Conservation (phyloP, 1,284 basidiomycete species). For the Grifola frondosa region DNA sequence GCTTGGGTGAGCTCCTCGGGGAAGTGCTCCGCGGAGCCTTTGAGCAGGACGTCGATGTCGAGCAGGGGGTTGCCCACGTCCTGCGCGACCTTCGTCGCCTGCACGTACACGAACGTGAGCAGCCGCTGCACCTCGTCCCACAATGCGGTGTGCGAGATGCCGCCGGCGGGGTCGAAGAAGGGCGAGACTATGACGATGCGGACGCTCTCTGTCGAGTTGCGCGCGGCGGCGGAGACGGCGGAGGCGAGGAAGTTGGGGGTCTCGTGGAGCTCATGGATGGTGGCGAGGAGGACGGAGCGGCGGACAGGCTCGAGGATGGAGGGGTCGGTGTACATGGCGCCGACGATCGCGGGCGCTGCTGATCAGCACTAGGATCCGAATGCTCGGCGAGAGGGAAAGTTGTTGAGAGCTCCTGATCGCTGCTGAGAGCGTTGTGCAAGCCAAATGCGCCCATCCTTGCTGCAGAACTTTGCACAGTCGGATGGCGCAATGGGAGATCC, state of each 20-base stretch:
- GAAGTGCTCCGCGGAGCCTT: conserved; percentile 44
- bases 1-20: conserved; percentile 34
- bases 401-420: too few relatives aligned
- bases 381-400: too few relatives aligned
- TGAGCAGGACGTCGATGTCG: conserved; percentile 67
- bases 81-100: conserved; percentile 69
- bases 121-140: conserved; percentile 67
- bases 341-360: neutral
- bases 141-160: conserved; percentile 46
- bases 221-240: conserved; percentile 49
- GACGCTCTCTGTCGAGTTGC: conserved; percentile 48
- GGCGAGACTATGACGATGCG: conserved; percentile 62
- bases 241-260: conserved; percentile 53
- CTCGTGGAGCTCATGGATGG: conserved; percentile 44
- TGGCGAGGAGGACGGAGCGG: conserved; percentile 51
- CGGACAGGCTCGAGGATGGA: conserved; percentile 20
- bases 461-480: too few relatives aligned
- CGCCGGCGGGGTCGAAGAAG: conserved; percentile 42
- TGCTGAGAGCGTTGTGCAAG: too few relatives aligned
- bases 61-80: conserved; percentile 64
- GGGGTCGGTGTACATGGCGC: conserved; percentile 12
- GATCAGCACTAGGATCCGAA: too few relatives aligned
- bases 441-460: too few relatives aligned
- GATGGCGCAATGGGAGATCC: too few relatives aligned
- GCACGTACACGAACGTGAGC: conserved; percentile 73